Conservation (phyloP, 2,329 filamentous ascomycete genomes). For the Phaeomoniella chlamydospora region DNA sequence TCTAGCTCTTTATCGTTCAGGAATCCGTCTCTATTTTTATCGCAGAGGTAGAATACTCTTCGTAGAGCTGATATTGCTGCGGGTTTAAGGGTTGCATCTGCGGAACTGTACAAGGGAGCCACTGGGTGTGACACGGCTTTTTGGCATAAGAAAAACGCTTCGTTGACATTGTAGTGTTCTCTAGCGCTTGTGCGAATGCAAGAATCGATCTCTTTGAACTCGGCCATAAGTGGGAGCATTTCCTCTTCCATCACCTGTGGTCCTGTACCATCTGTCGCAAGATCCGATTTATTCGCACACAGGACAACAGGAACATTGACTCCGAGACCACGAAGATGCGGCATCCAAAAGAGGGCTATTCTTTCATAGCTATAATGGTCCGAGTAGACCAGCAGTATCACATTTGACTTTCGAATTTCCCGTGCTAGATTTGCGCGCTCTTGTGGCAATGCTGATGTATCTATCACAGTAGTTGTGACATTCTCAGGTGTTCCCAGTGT, state of each 20-base stretch:
- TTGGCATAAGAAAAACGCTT: constrained; percentile 94
- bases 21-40: constrained; percentile 90
- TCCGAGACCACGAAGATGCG: constrained; percentile 92
- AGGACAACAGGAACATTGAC: constrained; percentile 96
- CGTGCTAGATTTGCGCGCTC: constrained; percentile 81
- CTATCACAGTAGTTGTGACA: constrained; percentile 93
- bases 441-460: constrained; percentile 88
- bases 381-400: constrained; percentile 91
- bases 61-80: constrained; percentile 74
- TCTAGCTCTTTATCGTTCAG: constrained; percentile 82
- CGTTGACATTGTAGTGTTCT: constrained; percentile 87
- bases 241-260: constrained; percentile 87
- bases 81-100: constrained; percentile 77
- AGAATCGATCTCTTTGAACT: constrained; percentile 97
- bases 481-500: constrained; percentile 89
- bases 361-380: constrained; percentile 99
- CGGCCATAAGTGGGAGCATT: constrained; percentile 95
- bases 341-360: constrained; percentile 96
- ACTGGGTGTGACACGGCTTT: constrained; percentile 97
- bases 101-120: constrained; percentile 90
- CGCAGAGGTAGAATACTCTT: constrained; percentile 87
- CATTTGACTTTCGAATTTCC: constrained; percentile 92
- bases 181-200: constrained; percentile 90
- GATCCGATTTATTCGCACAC: constrained; percentile 94
- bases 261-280: constrained; percentile 59